These are phyloP conservation scores for Naganishia liquefaciens DNA, from an alignment of 1,284 basidiomycete genomes.

Conservation along the genomic window DNA sequence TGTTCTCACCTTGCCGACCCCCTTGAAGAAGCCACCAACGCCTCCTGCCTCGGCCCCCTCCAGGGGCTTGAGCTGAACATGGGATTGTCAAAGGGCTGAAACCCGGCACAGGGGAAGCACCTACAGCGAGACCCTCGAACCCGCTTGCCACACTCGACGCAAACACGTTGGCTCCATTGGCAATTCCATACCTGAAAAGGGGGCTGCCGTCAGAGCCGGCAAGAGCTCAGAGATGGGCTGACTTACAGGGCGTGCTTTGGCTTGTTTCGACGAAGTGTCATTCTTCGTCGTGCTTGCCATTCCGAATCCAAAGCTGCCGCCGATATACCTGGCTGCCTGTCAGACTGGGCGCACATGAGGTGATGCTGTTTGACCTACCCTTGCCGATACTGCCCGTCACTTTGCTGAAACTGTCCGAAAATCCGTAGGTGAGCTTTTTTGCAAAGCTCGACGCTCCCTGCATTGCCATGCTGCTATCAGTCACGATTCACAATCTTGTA, in stretches of 20 bases:
- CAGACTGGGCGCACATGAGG: background rate
- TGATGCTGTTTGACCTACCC: conserved; percentile 58
- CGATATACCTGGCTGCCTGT: conserved; percentile 68
- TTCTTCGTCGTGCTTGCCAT: conserved; percentile 84
- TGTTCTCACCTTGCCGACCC: conserved; percentile 75
- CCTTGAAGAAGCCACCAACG: conserved; percentile 95
- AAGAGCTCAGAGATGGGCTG: background rate
- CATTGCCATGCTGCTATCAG: conserved; percentile 17
- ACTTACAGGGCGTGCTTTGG: conserved; percentile 90
- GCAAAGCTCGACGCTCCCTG: conserved; percentile 96
- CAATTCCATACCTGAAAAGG: conserved; percentile 74
- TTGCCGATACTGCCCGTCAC: conserved; percentile 97
- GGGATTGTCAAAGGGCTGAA: conserved; percentile 19
- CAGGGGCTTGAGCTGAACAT: conserved; percentile 78
- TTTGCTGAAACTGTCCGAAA: conserved; percentile 94
- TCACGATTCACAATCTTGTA: background rate
- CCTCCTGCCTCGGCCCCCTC: conserved; percentile 95
- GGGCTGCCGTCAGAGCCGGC: no score
- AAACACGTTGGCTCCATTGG: conserved; percentile 90
- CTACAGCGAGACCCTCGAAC: conserved; percentile 89
- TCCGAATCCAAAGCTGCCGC: conserved; percentile 96
- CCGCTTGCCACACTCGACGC: conserved; percentile 93
- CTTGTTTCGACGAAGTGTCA: conserved; percentile 88
- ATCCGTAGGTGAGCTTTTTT: conserved; percentile 97
- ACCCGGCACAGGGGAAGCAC: conserved; percentile 41